Conservation (phyloP, 1,284 basidiomycete genomes). For the Trichosporon inkin region DNA sequence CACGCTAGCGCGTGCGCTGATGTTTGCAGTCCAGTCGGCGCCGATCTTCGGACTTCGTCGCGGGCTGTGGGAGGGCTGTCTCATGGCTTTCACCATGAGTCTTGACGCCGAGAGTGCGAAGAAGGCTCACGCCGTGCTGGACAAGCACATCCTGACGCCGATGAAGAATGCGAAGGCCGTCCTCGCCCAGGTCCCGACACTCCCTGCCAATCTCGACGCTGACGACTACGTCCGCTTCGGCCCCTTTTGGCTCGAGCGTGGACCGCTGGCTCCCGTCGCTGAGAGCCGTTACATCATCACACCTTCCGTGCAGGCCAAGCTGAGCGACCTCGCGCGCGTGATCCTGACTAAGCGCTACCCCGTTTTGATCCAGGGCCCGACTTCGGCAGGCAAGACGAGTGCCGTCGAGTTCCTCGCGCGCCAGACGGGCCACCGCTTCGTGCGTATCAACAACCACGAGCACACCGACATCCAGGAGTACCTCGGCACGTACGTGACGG, state of each 20-base stretch:
- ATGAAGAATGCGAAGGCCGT: constrained; percentile 77
- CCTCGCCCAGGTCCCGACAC: constrained; percentile 62
- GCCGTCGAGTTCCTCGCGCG: constrained; percentile 93
- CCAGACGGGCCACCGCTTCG: constrained; percentile 89
- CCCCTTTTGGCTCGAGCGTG: constrained; percentile 83
- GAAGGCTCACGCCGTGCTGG: constrained; percentile 65
- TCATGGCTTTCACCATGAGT: constrained; percentile 98
- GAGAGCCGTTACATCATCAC: constrained; percentile 86
- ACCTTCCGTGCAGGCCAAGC: constrained; percentile 91
- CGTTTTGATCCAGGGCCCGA: constrained; percentile 95
- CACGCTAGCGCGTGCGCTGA: constrained; percentile 85
- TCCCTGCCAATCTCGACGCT: constrained; percentile 55
- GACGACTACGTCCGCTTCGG: constrained; percentile 78
- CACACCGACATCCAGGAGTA: constrained; percentile 99
- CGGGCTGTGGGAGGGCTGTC: constrained; percentile 89
- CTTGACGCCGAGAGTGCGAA: constrained; percentile 72
- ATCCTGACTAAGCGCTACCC: constrained; percentile 85
- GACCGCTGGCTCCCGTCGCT: constrained; percentile 56
- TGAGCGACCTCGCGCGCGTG: constrained; percentile 87
- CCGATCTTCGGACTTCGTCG: constrained; percentile 74
- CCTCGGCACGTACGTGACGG: constrained; percentile 92
- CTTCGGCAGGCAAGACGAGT: constrained; percentile 95
- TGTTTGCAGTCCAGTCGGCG: constrained; percentile 81
- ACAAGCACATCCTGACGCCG: constrained; percentile 73
- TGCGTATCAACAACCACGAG: constrained; percentile 99